Percentiles rank a stretch among this genome's conserved stretches.
Evolutionary conservation across 805 yeast genomes (phyloP).

Genomic region (Naumovozyma castellii): DNA sequence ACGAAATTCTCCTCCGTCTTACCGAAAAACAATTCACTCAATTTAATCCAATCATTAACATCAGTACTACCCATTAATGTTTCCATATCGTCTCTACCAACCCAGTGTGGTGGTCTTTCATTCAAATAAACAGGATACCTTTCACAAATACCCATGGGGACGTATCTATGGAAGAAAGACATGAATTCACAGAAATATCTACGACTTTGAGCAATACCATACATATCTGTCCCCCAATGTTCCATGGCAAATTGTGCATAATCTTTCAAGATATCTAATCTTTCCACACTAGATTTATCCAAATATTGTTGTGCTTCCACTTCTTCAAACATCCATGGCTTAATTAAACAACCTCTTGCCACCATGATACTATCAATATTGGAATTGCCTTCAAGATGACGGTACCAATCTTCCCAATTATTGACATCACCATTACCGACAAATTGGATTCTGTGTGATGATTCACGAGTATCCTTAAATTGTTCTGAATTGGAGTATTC

Average conservation of each 20-base stretch:
- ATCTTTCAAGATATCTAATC: slow-evolving; percentile 62
- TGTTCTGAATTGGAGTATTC: slow-evolving; percentile 53
- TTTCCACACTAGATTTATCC: slow-evolving; percentile 84
- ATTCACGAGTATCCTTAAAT: slow-evolving; percentile 50
- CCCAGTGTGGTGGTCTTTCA: slow-evolving; percentile 90
- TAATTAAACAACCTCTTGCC: slow-evolving; percentile 94
- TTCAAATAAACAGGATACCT: slow-evolving; percentile 79
- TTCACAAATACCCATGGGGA: slow-evolving; percentile 90
- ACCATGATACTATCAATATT: slow-evolving; percentile 92
- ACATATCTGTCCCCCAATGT: slow-evolving; percentile 97
- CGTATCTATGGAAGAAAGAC: slow-evolving; percentile 87
- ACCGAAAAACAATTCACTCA: slow-evolving; percentile 91
- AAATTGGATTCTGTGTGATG: slow-evolving; percentile 57
- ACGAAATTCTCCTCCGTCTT: slow-evolving; percentile 65
- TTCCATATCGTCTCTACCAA: slow-evolving; percentile 86
- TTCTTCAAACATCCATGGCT: slow-evolving; percentile 98
- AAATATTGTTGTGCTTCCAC: slow-evolving; percentile 79
- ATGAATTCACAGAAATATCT: slow-evolving; percentile 89
- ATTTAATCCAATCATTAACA: slow-evolving; percentile 90
- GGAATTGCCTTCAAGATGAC: slow-evolving; percentile 44
- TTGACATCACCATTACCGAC: slow-evolving; percentile 93
- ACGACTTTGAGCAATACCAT: slow-evolving; percentile 81
- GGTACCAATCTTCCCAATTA: slow-evolving; percentile 82
- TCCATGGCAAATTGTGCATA: slow-evolving; percentile 77
- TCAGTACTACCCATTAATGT: slow-evolving; percentile 78